Evolutionary conservation across 306 rosid species (phyloP).

Genomic region (Gastrolobium villosum): DNA sequence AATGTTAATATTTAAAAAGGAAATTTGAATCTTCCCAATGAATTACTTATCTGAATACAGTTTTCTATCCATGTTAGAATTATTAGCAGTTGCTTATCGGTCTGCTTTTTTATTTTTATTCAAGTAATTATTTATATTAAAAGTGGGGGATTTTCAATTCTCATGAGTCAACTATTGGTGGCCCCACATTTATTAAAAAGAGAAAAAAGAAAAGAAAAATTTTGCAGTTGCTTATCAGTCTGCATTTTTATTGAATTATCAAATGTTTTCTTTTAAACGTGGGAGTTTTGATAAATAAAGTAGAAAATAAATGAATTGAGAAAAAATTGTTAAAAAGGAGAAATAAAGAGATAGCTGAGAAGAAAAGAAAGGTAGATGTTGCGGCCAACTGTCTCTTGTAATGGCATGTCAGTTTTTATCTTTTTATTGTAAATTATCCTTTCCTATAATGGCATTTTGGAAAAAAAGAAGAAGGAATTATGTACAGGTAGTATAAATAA

Average conservation of each 20-base stretch:
- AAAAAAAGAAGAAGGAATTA: background rate
- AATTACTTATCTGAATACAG: constrained; percentile 3
- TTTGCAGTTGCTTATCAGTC: no score
- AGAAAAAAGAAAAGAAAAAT: no score
- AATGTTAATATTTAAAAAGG: background rate
- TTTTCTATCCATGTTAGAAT: constrained; percentile 4
- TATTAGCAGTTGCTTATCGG: background rate
- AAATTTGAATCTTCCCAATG: background rate
- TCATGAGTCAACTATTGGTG: no score
- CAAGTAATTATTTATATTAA: no score
- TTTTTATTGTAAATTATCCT: background rate
- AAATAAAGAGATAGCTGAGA: background rate
- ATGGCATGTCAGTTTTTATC: background rate
- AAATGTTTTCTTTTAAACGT: background rate
- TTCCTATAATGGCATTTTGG: background rate
- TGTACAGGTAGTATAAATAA: background rate
- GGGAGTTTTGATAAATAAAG: background rate
- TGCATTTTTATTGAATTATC: background rate
- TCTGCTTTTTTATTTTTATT: background rate
- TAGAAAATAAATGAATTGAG: background rate
- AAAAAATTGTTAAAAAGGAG: background rate
- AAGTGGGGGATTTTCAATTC: no score
- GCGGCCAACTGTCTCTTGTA: background rate
- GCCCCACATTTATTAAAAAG: no score
- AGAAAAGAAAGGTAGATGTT: background rate